Conservation (phyloP, 805 yeast species). For the Zygoascus bituminiphila region DNA sequence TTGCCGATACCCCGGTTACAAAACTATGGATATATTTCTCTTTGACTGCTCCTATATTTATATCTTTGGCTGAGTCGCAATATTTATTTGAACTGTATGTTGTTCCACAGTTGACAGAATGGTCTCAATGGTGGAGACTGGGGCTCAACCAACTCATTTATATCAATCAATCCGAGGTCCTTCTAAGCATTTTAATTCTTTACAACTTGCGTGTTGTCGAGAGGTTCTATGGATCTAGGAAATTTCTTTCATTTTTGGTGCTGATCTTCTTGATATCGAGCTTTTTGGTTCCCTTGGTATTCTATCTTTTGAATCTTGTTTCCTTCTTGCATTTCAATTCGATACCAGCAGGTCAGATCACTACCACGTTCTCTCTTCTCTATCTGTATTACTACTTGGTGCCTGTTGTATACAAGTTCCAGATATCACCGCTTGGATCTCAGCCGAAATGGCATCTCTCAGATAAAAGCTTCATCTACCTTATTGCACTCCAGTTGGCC, state of each 20-base stretch:
- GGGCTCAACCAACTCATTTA: constrained; percentile 25
- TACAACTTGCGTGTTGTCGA: constrained; percentile 35
- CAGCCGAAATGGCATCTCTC: constrained; percentile 19
- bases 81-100: constrained; percentile 29
- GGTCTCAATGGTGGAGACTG: constrained; percentile 33
- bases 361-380: constrained; percentile 29
- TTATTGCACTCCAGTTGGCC: constrained; percentile 29
- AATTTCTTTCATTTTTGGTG: constrained; percentile 26
- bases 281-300: constrained; percentile 17
- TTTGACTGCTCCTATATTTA: constrained; percentile 26
- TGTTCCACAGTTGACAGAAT: constrained; percentile 30
- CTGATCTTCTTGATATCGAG: constrained; percentile 18
- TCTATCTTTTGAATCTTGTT: constrained; percentile 14
- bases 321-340: constrained; percentile 10
- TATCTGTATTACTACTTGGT: constrained; percentile 32
- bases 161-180: constrained; percentile 31
- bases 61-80: constrained; percentile 32
- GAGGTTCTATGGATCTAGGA: constrained; percentile 32
- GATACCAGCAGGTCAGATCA: constrained; percentile 31
- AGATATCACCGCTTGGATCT: constrained; percentile 19
- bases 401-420: constrained; percentile 35
- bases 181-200: constrained; percentile 29
- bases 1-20: constrained; percentile 32
- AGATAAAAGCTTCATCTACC: constrained; percentile 32
- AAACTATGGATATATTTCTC: constrained; percentile 21